A percentile compares a stretch with the other conserved stretches of the same genome.
phyloP scores from a whole-genome alignment of 306 rosid species.

The Styphnolobium japonicum region DNA sequence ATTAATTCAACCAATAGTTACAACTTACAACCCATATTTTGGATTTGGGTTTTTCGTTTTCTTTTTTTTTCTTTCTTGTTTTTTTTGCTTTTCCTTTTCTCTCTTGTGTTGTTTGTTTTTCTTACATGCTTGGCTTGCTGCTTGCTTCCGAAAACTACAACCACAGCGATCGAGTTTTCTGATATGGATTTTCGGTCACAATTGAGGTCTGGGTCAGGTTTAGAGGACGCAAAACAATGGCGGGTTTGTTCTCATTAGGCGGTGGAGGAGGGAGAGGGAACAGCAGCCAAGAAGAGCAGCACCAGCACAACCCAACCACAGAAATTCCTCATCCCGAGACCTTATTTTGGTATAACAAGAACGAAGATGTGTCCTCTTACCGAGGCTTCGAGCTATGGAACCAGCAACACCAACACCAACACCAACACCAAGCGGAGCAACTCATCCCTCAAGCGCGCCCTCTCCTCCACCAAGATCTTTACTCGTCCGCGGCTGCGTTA shows the following conservation, averaged over 20 bases:
- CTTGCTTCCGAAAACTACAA: background rate
- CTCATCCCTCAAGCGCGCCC: constrained; percentile 36
- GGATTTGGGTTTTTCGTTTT: background rate
- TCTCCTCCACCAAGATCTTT: constrained; percentile 44
- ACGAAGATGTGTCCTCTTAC: constrained; percentile 39
- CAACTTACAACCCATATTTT: background rate
- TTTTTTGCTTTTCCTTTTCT: background rate
- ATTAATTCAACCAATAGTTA: constrained; percentile 8
- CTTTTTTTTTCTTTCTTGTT: background rate
- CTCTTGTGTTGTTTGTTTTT: background rate
- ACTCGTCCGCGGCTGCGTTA: constrained; percentile 43
- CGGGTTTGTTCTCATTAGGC: constrained; percentile 75
- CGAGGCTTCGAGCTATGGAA: constrained; percentile 61
- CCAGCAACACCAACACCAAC: constrained; percentile 26
- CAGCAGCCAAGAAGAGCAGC: constrained; percentile 4
- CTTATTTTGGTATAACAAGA: constrained; percentile 54
- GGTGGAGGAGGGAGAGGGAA: constrained; percentile 29
- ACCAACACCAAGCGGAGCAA: background rate
- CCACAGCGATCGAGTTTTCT: constrained; percentile 26
- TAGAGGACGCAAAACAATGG: constrained; percentile 40
- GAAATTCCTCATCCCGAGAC: constrained; percentile 44
- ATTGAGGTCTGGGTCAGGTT: constrained; percentile 37
- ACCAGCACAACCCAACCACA: constrained; percentile 17
- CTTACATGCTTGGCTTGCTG: constrained; percentile 12
- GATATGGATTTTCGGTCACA: constrained; percentile 60